These are phyloP conservation scores for Anethum foeniculum DNA, from an alignment of 140 eudicot species.

Conservation along the genomic window DNA sequence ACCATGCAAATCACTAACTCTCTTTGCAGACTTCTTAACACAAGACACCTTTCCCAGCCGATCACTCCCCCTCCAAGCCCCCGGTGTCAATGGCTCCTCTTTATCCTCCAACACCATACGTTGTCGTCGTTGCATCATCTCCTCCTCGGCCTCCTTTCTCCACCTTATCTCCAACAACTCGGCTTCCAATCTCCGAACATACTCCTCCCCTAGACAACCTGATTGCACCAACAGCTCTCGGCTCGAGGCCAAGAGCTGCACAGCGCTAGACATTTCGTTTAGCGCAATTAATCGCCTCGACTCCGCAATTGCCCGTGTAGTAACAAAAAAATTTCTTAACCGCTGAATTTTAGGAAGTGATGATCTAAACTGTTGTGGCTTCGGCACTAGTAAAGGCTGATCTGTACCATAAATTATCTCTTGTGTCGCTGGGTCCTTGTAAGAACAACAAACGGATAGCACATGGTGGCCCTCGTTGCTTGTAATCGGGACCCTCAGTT, in stretches of 20 bases:
- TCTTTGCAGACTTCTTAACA: constrained; percentile 43
- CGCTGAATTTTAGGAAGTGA: constrained; percentile 53
- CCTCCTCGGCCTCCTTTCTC: constrained; percentile 33
- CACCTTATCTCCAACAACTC: constrained; percentile 50
- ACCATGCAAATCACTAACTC: constrained; percentile 81
- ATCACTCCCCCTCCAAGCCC: constrained; percentile 75
- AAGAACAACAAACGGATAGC: constrained; percentile 47
- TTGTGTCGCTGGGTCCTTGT: constrained; percentile 63
- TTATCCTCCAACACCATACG: constrained; percentile 51
- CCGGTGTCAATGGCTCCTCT: constrained; percentile 59
- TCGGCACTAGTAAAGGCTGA: constrained; percentile 50
- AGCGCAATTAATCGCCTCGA: constrained; percentile 56
- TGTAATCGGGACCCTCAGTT: constrained; percentile 49
- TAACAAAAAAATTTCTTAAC: constrained; percentile 50
- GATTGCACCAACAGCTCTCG: constrained; percentile 59
- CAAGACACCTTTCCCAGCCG: constrained; percentile 60
- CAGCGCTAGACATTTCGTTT: constrained; percentile 53
- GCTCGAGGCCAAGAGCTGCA: constrained; percentile 63
- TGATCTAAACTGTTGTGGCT: constrained; percentile 52
- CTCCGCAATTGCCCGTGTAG: constrained; percentile 82
- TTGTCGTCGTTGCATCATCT: constrained; percentile 20
- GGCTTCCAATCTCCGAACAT: constrained; percentile 41
- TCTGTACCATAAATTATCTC: constrained; percentile 47
- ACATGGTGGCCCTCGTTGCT: constrained; percentile 61
- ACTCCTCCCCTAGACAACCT: constrained; percentile 36